Conservation (phyloP, 345 rosid genomes). For the Syzygium grande region DNA sequence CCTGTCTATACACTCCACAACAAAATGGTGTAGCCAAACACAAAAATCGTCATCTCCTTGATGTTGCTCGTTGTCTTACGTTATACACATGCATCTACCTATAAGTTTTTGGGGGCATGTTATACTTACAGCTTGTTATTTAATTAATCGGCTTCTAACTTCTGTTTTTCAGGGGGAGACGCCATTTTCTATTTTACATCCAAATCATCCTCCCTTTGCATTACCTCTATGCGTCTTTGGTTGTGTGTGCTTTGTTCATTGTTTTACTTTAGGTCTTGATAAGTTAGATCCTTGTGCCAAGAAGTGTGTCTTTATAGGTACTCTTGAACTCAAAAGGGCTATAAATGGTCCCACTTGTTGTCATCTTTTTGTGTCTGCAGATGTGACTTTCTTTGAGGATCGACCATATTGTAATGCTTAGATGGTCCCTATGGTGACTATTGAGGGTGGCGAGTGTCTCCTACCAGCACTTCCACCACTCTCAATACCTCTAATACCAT, state of each 20-base stretch:
- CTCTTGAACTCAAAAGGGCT: neutral
- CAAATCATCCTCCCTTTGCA: neutral
- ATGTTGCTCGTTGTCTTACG: neutral
- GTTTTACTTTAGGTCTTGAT: neutral
- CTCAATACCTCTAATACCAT: too few species aligned
- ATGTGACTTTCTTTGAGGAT: neutral
- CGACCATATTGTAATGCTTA: neutral
- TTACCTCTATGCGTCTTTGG: neutral
- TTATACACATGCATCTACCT: neutral
- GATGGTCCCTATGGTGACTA: rapidly evolving
- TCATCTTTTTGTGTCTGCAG: neutral
- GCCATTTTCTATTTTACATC: neutral
- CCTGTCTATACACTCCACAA: too few species aligned
- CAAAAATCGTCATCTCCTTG: too few species aligned
- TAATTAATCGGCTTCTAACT: neutral
- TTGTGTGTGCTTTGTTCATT: neutral
- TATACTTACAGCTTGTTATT: rapidly evolving
- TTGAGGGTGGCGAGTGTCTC: too few species aligned
- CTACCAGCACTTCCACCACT: too few species aligned
- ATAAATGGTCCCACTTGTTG: neutral
- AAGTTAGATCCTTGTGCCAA: rapidly evolving
- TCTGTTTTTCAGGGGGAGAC: rapidly evolving
- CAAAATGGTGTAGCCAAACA: too few species aligned
- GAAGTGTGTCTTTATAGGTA: neutral
- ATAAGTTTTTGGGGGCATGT: rapidly evolving